These are phyloP conservation scores for Nemania sp. DNA, from an alignment of 2,329 filamentous ascomycete species.

Conservation along the genomic window DNA sequence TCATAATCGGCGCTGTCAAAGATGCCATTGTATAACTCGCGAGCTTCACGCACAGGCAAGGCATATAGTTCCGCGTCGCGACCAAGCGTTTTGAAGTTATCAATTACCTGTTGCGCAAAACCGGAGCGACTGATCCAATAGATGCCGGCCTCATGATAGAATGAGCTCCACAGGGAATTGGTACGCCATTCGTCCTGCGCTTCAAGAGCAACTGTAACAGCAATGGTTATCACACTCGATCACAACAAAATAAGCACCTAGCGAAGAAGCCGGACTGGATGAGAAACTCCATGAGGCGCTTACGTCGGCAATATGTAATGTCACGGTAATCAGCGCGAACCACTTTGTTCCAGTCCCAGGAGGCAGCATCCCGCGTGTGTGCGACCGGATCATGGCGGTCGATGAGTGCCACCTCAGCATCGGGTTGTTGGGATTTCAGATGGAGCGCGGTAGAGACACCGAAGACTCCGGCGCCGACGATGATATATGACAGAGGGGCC, in stretches of 20 bases:
- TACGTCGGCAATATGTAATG: conserved; percentile 59
- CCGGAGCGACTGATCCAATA: conserved; percentile 42
- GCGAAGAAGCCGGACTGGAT: background rate
- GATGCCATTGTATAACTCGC: conserved; percentile 51
- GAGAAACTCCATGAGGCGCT: conserved; percentile 1
- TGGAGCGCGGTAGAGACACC: conserved; percentile 68
- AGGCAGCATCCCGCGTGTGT: conserved; percentile 56
- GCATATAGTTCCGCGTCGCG: conserved; percentile 43
- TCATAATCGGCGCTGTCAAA: conserved; percentile 58
- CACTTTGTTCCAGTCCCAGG: conserved; percentile 75
- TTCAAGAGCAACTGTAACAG: conserved; percentile 57
- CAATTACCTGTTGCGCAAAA: conserved; percentile 41
- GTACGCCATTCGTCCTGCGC: conserved; percentile 59
- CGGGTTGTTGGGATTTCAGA: conserved; percentile 54
- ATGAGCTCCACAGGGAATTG: conserved; percentile 50
- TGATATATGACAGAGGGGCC: conserved; percentile 53
- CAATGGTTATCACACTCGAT: background rate
- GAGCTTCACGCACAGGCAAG: conserved; percentile 52
- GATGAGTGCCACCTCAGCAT: conserved; percentile 57
- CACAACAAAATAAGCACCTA: background rate
- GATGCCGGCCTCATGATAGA: conserved; percentile 56
- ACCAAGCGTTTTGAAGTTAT: conserved; percentile 37
- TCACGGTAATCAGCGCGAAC: conserved; percentile 71
- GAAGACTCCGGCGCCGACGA: conserved; percentile 68
- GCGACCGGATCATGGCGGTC: conserved; percentile 59